Percentiles rank a stretch among this genome's conserved stretches.
phyloP scores from a whole-genome alignment of 805 yeast species.

The Komagataella pastoris region DNA sequence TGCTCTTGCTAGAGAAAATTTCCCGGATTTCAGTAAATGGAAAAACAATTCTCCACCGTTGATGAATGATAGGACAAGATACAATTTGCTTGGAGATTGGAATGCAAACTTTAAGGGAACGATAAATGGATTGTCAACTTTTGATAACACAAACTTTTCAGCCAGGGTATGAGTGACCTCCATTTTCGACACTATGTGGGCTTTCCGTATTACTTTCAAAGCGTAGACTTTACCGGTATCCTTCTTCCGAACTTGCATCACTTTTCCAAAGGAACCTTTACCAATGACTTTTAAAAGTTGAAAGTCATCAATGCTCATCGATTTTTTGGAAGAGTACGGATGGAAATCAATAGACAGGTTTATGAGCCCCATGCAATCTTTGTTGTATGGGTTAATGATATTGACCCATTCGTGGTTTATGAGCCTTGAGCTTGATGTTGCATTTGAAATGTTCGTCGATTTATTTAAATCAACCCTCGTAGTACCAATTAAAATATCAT shows the following conservation, averaged over 20 bases:
- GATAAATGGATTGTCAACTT: slow-evolving; percentile 87
- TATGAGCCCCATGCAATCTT: slow-evolving; percentile 21
- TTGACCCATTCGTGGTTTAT: slow-evolving; percentile 50
- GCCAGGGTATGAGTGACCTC: slow-evolving; percentile 96
- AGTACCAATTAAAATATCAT: slow-evolving; percentile 71
- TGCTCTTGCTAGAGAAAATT: slow-evolving; percentile 78
- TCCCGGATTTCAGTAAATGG: slow-evolving; percentile 84
- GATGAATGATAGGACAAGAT: slow-evolving; percentile 81
- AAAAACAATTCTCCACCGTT: slow-evolving; percentile 96
- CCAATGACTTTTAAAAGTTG: slow-evolving; percentile 92
- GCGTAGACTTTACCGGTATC: slow-evolving; percentile 95
- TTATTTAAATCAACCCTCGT: slow-evolving; percentile 39
- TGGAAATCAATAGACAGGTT: slow-evolving; percentile 50
- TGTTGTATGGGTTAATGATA: slow-evolving; percentile 16
- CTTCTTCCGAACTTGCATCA: slow-evolving; percentile 94
- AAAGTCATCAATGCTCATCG: slow-evolving; percentile 80
- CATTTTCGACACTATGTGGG: slow-evolving; percentile 85
- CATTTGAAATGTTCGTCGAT: slow-evolving; percentile 3
- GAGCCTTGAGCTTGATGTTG: slow-evolving; percentile 37
- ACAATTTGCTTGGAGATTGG: slow-evolving; percentile 93
- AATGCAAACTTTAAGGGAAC: slow-evolving; percentile 93
- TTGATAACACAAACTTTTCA: slow-evolving; percentile 88
- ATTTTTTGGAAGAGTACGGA: slow-evolving; percentile 25
- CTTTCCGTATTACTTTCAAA: slow-evolving; percentile 82
- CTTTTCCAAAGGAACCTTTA: slow-evolving; percentile 96